phyloP scores from a whole-genome alignment of 352 stramenopile genomes.

The Globisporangium rhizosaccharum region DNA sequence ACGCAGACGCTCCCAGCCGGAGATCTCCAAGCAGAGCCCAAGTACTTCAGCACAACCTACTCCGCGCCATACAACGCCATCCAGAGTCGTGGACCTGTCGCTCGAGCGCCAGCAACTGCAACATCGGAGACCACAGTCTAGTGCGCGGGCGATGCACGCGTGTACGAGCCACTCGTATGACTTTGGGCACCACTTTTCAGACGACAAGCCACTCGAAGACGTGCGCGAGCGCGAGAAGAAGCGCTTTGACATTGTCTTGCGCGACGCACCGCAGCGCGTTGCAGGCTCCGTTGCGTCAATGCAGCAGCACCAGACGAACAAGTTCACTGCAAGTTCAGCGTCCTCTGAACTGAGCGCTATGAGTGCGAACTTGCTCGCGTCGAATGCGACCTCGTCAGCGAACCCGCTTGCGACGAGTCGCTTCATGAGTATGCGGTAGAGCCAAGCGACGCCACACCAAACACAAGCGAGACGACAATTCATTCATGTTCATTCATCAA shows the following conservation, averaged over 20 bases:
- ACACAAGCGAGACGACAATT: too few species aligned
- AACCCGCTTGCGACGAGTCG: slow-evolving; percentile 46
- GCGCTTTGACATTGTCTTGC: slow-evolving; percentile 19
- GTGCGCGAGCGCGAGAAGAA: slow-evolving; percentile 6
- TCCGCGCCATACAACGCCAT: not conserved
- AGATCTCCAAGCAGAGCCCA: not conserved
- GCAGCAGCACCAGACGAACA: not conserved
- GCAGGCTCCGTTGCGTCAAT: not conserved
- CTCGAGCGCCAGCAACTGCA: not conserved
- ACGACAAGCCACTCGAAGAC: not conserved
- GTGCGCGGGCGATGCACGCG: not conserved
- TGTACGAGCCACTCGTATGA: slow-evolving; percentile 7
- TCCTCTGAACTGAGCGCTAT: slow-evolving; percentile 12
- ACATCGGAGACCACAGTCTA: not conserved
- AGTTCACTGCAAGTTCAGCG: slow-evolving; percentile 2
- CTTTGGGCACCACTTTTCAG: not conserved
- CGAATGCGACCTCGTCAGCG: slow-evolving; percentile 42
- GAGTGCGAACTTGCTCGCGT: slow-evolving; percentile 24
- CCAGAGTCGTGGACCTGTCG: not conserved
- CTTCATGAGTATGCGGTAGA: slow-evolving; percentile 25
- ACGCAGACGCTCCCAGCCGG: not conserved
- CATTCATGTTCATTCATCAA: too few species aligned
- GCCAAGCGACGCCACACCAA: too few species aligned
- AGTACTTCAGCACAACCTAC: not conserved
- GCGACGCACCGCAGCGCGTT: slow-evolving; percentile 2